phyloP scores from a whole-genome alignment of 371 early-diverging fungal species.

The Haplosporangium sp. region DNA sequence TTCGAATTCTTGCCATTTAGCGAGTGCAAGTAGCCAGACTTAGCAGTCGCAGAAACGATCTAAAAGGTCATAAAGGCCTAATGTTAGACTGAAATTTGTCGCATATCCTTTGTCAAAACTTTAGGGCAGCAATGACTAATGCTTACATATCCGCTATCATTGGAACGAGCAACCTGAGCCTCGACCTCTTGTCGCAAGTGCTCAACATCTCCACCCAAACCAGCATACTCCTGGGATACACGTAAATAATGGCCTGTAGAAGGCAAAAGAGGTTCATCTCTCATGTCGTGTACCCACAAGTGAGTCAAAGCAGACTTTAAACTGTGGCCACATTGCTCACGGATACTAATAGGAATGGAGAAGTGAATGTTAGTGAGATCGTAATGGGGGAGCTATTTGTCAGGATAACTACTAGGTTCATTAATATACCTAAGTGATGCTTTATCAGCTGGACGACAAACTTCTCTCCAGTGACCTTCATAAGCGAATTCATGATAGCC shows the following conservation, averaged over 20 bases:
- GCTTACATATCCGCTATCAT: conserved; percentile 69
- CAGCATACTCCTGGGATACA: conserved; percentile 79
- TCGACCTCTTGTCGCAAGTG: conserved; percentile 83
- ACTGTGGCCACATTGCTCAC: conserved; percentile 89
- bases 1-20: conserved; percentile 64
- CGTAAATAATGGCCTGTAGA: conserved; percentile 78
- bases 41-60: conserved; percentile 63
- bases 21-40: conserved; percentile 75
- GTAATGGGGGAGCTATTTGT: neutral
- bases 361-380: no score
- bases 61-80: conserved; percentile 27
- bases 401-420: neutral
- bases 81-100: conserved; percentile 12
- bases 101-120: conserved; percentile 6
- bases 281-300: conserved; percentile 73
- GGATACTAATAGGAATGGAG: conserved; percentile 66
- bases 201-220: conserved; percentile 85
- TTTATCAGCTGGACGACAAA: conserved; percentile 73
- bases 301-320: conserved; percentile 86
- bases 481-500: conserved; percentile 82
- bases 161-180: conserved; percentile 61
- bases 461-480: conserved; percentile 82
- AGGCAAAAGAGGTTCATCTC: conserved; percentile 85
- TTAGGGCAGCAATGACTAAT: neutral
- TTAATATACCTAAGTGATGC: conserved; percentile 78